These are phyloP conservation scores for Neodidymelliopsis sp. DNA, from an alignment of 2,329 filamentous ascomycete genomes.

Conservation along the genomic window DNA sequence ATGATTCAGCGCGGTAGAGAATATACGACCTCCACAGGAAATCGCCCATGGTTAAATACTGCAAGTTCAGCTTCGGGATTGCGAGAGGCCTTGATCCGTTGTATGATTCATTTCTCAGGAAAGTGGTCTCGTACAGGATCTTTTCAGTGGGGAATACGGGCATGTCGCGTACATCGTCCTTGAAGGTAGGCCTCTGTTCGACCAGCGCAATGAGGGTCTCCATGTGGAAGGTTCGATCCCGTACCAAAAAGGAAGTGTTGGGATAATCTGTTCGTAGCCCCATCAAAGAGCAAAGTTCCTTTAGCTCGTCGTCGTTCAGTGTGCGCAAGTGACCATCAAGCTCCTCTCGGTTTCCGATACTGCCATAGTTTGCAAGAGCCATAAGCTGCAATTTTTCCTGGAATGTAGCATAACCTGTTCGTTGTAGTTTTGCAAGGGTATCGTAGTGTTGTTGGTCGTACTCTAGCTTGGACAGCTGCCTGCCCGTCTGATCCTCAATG, in stretches of 20 bases:
- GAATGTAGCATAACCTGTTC: slow-evolving; percentile 77
- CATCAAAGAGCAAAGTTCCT: slow-evolving; percentile 72
- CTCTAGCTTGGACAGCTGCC: slow-evolving; percentile 74
- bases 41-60: slow-evolving; percentile 93
- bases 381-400: slow-evolving; percentile 90
- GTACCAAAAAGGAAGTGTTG: slow-evolving; percentile 67
- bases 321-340: slow-evolving; percentile 76
- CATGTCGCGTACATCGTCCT: slow-evolving; percentile 76
- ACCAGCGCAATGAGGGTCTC: slow-evolving; percentile 79
- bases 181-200: slow-evolving; percentile 81
- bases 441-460: slow-evolving; percentile 83
- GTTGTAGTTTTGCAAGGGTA: slow-evolving; percentile 78
- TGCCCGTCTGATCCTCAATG: slow-evolving; percentile 88
- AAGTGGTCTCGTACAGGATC: slow-evolving; percentile 77
- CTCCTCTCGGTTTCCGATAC: slow-evolving; percentile 81
- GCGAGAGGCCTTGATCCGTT: slow-evolving; percentile 87
- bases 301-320: slow-evolving; percentile 77
- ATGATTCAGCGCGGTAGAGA: slow-evolving; percentile 87
- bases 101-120: slow-evolving; percentile 84
- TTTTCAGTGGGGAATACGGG: slow-evolving; percentile 84
- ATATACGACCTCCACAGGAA: slow-evolving; percentile 96
- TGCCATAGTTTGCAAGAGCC: slow-evolving; percentile 89
- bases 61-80: slow-evolving; percentile 91
- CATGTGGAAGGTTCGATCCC: slow-evolving; percentile 69
- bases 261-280: slow-evolving; percentile 87